Conservation (phyloP, 2,329 filamentous ascomycete species). For the Cadophora luteo-olivacea region DNA sequence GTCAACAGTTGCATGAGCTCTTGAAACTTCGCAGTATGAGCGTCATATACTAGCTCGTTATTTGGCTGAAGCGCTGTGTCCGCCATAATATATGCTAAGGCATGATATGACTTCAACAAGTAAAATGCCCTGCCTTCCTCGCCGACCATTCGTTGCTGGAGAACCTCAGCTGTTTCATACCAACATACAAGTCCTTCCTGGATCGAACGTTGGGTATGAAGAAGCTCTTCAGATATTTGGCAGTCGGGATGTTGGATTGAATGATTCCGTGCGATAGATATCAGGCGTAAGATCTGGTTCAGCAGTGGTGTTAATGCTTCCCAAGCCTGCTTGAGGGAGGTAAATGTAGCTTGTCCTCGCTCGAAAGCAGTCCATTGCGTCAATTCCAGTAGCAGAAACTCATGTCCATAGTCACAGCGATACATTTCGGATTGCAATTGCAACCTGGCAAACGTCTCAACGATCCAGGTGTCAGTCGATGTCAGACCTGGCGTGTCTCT, state of each 20-base stretch:
- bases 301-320: neutral
- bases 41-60: neutral
- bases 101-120: neutral
- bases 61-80: neutral
- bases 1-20: neutral
- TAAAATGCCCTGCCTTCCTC: neutral
- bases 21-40: neutral
- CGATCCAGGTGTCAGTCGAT: neutral
- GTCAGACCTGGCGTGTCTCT: neutral
- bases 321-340: neutral
- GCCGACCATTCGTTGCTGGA: neutral
- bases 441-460: neutral
- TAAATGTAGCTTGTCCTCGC: neutral
- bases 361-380: neutral
- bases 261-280: neutral
- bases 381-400: neutral
- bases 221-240: neutral
- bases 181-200: neutral
- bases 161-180: neutral
- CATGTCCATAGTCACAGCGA: neutral
- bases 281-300: neutral
- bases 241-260: neutral
- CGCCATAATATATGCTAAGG: neutral
- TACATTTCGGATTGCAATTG: neutral
- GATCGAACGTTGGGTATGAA: neutral